Evolutionary conservation across 805 yeast genomes (phyloP).

Genomic region (Starmerella vaccinii): DNA sequence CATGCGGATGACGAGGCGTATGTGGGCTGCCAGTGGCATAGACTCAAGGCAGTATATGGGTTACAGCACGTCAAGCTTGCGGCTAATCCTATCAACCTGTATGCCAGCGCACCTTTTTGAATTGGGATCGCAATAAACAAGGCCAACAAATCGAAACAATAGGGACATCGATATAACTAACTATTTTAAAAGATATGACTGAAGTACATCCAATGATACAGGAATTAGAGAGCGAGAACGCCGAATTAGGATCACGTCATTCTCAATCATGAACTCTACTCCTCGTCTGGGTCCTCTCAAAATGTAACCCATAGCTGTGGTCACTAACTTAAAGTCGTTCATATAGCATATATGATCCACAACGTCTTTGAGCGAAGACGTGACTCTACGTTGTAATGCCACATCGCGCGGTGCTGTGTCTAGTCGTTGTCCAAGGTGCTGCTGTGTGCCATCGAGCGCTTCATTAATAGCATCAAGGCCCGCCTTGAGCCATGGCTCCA

Average conservation of each 20-base stretch:
- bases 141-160: too few relatives aligned
- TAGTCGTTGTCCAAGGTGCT: neutral
- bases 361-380: neutral
- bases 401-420: neutral
- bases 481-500: neutral
- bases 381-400: neutral
- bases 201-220: neutral
- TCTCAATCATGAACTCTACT: neutral
- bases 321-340: neutral
- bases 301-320: neutral
- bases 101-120: neutral
- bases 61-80: neutral
- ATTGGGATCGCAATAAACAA: neutral
- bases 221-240: neutral
- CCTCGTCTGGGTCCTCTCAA: neutral
- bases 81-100: conserved; percentile 1
- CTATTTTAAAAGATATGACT: neutral
- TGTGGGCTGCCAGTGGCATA: conserved; percentile 14
- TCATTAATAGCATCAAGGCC: conserved; percentile 3
- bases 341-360: neutral
- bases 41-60: conserved; percentile 17
- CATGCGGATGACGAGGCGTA: conserved; percentile 11
- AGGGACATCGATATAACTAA: neutral
- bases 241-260: neutral
- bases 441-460: neutral